These are phyloP conservation scores for Microcyclosporella mali DNA, from an alignment of 2,329 filamentous ascomycete genomes.

Conservation along the genomic window DNA sequence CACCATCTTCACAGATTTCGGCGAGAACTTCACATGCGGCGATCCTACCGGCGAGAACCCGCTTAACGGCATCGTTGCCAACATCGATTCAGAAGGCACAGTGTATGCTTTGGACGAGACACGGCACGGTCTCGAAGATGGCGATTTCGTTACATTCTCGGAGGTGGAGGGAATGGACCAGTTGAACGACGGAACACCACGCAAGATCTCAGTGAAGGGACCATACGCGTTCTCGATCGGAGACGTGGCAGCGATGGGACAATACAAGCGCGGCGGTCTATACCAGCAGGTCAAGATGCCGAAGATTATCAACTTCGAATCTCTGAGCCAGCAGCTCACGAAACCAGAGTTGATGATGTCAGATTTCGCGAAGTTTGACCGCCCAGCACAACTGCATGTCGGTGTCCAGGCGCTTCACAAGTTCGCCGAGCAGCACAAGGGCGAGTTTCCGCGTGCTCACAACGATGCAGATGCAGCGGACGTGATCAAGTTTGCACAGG, in stretches of 20 bases:
- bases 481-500: slow-evolving; percentile 67
- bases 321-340: slow-evolving; percentile 68
- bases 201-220: slow-evolving; percentile 85
- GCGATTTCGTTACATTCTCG: slow-evolving; percentile 90
- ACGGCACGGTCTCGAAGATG: slow-evolving; percentile 89
- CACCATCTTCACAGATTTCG: slow-evolving; percentile 95
- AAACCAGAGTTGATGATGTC: slow-evolving; percentile 86
- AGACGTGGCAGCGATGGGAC: slow-evolving; percentile 77
- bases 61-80: slow-evolving; percentile 79
- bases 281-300: slow-evolving; percentile 99
- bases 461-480: slow-evolving; percentile 77
- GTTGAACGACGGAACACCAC: slow-evolving; percentile 74
- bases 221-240: slow-evolving; percentile 98
- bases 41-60: slow-evolving; percentile 88
- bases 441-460: slow-evolving; percentile 72
- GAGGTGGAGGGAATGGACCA: slow-evolving; percentile 89
- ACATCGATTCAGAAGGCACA: slow-evolving; percentile 79
- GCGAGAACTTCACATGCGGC: slow-evolving; percentile 82
- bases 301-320: slow-evolving; percentile 83
- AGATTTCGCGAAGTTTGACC: slow-evolving; percentile 96
- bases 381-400: slow-evolving; percentile 83
- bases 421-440: slow-evolving; percentile 66
- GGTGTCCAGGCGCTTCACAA: slow-evolving; percentile 88
- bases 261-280: slow-evolving; percentile 81
- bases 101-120: slow-evolving; percentile 94